Evolutionary conservation across 1,139 yeast genomes (phyloP).

Genomic region (Geotrichum citri-aurantii): DNA sequence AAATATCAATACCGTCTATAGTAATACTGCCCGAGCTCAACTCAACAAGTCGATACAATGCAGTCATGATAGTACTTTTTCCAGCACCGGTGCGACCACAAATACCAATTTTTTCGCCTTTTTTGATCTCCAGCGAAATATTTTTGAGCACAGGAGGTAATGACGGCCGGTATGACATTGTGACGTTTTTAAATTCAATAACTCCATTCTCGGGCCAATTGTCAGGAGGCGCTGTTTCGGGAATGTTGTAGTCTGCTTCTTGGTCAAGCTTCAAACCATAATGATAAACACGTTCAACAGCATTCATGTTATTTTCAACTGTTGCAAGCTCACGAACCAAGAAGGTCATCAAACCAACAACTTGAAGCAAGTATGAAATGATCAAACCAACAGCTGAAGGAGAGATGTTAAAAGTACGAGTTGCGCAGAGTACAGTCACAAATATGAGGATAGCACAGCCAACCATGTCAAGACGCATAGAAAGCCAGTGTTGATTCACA

Average conservation of each 20-base stretch:
- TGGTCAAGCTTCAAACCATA: constrained; percentile 66
- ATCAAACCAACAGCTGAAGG: constrained; percentile 69
- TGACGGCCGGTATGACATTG: constrained; percentile 67
- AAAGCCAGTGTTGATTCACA: constrained; percentile 74
- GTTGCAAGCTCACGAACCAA: constrained; percentile 50
- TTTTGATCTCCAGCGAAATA: constrained; percentile 43
- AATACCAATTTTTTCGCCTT: constrained; percentile 62
- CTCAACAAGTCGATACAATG: constrained; percentile 58
- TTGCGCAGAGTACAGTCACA: constrained; percentile 54
- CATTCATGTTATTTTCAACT: constrained; percentile 76
- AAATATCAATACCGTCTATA: constrained; percentile 58
- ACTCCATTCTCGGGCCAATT: constrained; percentile 60
- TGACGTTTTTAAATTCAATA: constrained; percentile 52
- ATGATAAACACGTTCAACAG: constrained; percentile 70
- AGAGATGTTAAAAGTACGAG: constrained; percentile 53
- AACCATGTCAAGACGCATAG: constrained; percentile 53
- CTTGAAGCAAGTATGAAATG: constrained; percentile 41
- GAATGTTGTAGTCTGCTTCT: constrained; percentile 50
- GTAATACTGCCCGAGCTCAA: constrained; percentile 46
- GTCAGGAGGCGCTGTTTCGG: constrained; percentile 51
- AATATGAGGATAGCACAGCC: constrained; percentile 45
- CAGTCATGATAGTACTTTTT: constrained; percentile 62
- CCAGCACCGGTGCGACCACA: constrained; percentile 84
- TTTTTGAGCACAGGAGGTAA: constrained; percentile 66
- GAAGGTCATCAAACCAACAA: constrained; percentile 30